Percentiles rank a stretch among this genome's conserved stretches.
These are phyloP conservation scores for Nyctanthes arbortristis DNA, from an alignment of 257 asterid species.

Conservation along the genomic window DNA sequence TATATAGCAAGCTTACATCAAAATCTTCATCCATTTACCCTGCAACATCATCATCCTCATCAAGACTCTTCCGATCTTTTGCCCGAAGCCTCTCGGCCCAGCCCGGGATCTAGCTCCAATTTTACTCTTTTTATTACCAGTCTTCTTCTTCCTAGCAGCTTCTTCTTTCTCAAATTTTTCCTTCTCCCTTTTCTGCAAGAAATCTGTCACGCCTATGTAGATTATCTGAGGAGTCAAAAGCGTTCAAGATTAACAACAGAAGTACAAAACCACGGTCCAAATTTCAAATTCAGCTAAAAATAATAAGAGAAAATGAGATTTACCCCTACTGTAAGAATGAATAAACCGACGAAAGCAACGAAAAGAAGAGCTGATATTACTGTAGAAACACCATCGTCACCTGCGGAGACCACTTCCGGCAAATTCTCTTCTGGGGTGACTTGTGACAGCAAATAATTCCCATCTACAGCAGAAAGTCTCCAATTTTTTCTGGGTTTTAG, in stretches of 20 bases:
- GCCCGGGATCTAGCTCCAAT: slow-evolving; percentile 44
- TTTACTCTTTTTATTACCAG: slow-evolving; percentile 46
- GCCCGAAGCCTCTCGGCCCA: slow-evolving; percentile 93
- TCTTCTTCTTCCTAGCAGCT: slow-evolving; percentile 57
- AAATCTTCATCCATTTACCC: not conserved
- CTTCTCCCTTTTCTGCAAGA: slow-evolving; percentile 77
- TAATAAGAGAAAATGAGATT: not conserved
- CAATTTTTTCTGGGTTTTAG: slow-evolving; percentile 33
- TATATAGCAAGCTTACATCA: not conserved
- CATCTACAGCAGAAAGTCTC: slow-evolving; percentile 35
- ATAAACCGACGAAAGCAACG: slow-evolving; percentile 66
- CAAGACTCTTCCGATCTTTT: slow-evolving; percentile 51
- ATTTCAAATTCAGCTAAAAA: slow-evolving; percentile 6
- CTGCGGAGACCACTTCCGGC: slow-evolving; percentile 45
- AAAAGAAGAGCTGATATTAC: slow-evolving; percentile 56
- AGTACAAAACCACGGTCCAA: slow-evolving; percentile 25
- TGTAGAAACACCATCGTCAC: slow-evolving; percentile 41
- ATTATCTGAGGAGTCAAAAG: slow-evolving; percentile 48
- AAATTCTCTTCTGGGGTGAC: slow-evolving; percentile 46
- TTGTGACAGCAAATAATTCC: slow-evolving; percentile 44
- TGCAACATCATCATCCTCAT: slow-evolving; percentile 36
- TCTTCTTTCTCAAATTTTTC: slow-evolving; percentile 84
- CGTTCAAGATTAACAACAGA: slow-evolving; percentile 19
- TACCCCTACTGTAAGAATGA: slow-evolving; percentile 86
- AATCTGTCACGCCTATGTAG: slow-evolving; percentile 84